Evolutionary conservation across 441 rosid species (phyloP).

Genomic region (Viola pubescens): DNA sequence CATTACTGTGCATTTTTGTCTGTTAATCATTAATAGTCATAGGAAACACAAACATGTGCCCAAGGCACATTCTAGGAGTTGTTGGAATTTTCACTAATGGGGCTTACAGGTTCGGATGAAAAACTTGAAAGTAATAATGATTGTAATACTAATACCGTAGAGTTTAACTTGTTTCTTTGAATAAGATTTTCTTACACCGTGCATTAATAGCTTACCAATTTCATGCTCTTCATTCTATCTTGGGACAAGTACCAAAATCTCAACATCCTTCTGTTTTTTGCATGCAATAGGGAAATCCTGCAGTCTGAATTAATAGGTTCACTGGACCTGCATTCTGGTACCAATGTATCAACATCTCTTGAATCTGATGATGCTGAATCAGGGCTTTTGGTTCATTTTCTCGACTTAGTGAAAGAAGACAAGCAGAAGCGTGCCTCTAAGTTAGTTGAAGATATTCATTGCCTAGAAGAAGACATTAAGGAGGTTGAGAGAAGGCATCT

Average conservation of each 20-base stretch:
- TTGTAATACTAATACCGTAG: too few species aligned
- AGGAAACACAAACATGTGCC: too few species aligned
- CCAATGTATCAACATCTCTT: constrained; percentile 23
- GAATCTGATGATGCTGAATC: constrained; percentile 42
- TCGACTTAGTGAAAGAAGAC: constrained; percentile 40
- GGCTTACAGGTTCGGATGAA: too few species aligned
- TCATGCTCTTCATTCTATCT: background rate
- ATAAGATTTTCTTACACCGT: background rate
- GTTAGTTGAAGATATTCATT: constrained; percentile 41
- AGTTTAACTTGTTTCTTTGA: too few species aligned
- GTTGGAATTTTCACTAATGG: too few species aligned
- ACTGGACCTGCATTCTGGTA: constrained; percentile 20
- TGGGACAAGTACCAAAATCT: background rate
- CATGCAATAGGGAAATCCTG: constrained; percentile 56
- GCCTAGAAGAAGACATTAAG: constrained; percentile 59
- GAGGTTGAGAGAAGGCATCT: constrained; percentile 51
- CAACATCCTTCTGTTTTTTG: constrained; percentile 9
- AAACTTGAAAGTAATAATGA: too few species aligned
- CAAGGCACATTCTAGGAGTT: too few species aligned
- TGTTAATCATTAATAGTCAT: background rate
- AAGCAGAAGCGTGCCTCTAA: constrained; percentile 50
- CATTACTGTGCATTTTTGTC: background rate
- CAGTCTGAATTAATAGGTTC: constrained; percentile 49
- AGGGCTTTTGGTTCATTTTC: constrained; percentile 55
- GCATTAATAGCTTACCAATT: background rate